Percentiles rank a stretch among this genome's conserved stretches.
phyloP scores from a whole-genome alignment of 805 yeast genomes.

The Starmerella apicola region DNA sequence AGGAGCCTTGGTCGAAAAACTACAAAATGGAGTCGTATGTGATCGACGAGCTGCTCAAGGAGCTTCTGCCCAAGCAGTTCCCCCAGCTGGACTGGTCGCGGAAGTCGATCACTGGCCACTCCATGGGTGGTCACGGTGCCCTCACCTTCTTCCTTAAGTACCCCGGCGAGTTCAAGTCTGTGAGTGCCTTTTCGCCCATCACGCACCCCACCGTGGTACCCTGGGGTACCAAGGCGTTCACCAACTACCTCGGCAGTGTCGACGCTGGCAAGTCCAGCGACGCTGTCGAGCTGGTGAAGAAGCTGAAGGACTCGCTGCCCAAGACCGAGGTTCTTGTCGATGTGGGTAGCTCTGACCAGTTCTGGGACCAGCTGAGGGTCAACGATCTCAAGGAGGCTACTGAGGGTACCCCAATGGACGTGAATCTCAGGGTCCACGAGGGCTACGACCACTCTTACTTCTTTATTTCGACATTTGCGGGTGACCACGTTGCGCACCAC shows the following conservation, averaged over 20 bases:
- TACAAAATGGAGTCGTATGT: constrained; percentile 83
- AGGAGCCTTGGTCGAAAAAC: constrained; percentile 54
- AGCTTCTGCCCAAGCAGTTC: constrained; percentile 31
- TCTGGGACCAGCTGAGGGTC: constrained; percentile 64
- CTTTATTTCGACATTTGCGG: constrained; percentile 67
- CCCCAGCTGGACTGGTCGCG: constrained; percentile 42
- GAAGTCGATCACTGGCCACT: constrained; percentile 82
- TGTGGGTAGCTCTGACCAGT: constrained; percentile 69
- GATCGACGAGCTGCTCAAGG: constrained; percentile 51
- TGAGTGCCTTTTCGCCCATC: constrained; percentile 86
- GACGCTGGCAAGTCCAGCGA: constrained; percentile 63
- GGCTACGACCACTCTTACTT: constrained; percentile 89
- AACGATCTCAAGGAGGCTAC: constrained; percentile 56
- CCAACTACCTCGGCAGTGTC: constrained; percentile 51
- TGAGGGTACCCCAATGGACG: constrained; percentile 43
- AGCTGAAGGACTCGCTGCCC: constrained; percentile 36
- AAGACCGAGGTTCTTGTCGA: constrained; percentile 57
- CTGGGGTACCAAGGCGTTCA: constrained; percentile 84
- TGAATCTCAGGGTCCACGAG: constrained; percentile 51
- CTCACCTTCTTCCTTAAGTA: constrained; percentile 53
- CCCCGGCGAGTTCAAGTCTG: constrained; percentile 63
- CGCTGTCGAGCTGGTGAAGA: constrained; percentile 62
- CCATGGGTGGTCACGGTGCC: constrained; percentile 98
- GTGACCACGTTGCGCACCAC: constrained; percentile 76
- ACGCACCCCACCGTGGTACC: constrained; percentile 61